A percentile compares a stretch with the other conserved stretches of the same genome.
These are phyloP conservation scores for Naematelia aurantialba DNA, from an alignment of 768 basidiomycete genomes.

Conservation along the genomic window DNA sequence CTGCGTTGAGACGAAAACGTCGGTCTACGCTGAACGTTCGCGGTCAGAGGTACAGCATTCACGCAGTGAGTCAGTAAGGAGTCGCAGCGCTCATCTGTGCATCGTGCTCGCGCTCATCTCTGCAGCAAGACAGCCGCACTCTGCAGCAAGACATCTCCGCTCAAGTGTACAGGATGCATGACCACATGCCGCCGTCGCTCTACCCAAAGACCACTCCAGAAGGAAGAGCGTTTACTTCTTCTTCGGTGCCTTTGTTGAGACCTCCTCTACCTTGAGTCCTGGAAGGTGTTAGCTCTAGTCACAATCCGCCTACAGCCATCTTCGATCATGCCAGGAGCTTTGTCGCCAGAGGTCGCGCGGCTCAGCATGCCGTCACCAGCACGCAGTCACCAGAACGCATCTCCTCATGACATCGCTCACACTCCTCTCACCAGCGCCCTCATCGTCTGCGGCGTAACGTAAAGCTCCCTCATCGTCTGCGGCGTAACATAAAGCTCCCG, in stretches of 20 bases:
- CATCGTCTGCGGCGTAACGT: neutral
- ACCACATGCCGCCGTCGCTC: neutral
- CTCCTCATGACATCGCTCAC: neutral
- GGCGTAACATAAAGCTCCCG: neutral
- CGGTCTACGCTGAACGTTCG: too few species aligned
- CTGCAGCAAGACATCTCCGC: too few species aligned
- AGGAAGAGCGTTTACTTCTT: constrained; percentile 43
- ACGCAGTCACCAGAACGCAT: neutral
- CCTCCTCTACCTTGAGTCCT: constrained; percentile 48
- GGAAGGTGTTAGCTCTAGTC: constrained; percentile 4
- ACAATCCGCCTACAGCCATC: too few species aligned
- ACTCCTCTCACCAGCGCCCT: neutral
- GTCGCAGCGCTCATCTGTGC: too few species aligned
- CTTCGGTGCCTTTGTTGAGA: constrained; percentile 46
- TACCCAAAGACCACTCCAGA: neutral
- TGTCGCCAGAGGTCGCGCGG: too few species aligned
- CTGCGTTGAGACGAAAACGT: too few species aligned
- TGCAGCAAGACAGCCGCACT: too few species aligned
- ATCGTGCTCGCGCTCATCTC: too few species aligned
- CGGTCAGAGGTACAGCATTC: too few species aligned
- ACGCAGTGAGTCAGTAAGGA: too few species aligned
- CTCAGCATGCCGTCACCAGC: neutral
- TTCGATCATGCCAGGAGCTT: too few species aligned
- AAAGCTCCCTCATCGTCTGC: neutral
- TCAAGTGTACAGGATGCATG: constrained; percentile 15